These are phyloP conservation scores for Pyropia yezoensis DNA, from an alignment of 23 red algal species.

Conservation along the genomic window DNA sequence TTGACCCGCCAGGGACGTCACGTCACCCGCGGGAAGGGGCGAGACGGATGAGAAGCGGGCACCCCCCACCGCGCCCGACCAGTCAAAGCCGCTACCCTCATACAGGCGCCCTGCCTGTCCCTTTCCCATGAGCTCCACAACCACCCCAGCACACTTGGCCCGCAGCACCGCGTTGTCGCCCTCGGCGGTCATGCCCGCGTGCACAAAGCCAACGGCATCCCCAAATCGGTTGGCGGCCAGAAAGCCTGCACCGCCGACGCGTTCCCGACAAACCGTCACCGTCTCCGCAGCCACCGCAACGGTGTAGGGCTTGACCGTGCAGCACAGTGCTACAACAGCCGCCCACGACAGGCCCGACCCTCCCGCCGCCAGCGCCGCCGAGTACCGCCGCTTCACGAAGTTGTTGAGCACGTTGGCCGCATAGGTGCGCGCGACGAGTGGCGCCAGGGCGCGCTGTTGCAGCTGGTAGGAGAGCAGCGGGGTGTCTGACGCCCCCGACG, in stretches of 20 bases:
- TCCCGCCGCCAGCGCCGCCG: neutral
- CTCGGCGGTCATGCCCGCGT: slow-evolving; percentile 7
- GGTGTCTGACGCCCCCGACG: neutral
- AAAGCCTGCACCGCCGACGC: neutral
- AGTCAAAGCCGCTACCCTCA: too few relatives aligned
- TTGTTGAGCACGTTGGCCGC: neutral
- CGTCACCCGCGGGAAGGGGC: neutral
- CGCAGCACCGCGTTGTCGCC: slow-evolving; percentile 3
- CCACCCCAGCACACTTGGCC: neutral
- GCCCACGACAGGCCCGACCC: neutral
- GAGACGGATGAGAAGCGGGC: neutral
- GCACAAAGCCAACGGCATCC: neutral
- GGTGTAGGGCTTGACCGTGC: slow-evolving; percentile 1
- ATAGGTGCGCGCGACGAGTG: neutral
- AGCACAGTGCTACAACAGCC: slow-evolving; percentile 4
- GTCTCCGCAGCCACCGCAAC: neutral
- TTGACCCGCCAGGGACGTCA: neutral
- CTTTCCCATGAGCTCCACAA: neutral
- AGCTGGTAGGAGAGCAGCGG: slow-evolving; percentile 5
- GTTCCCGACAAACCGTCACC: slow-evolving; percentile 3
- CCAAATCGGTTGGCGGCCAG: slow-evolving; percentile 2
- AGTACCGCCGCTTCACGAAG: neutral
- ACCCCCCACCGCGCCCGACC: neutral
- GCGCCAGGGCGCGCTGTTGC: slow-evolving; percentile 8
- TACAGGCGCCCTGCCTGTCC: neutral